phyloP scores from a whole-genome alignment of 495 filamentous ascomycete genomes.

The Oidiodendron maius region DNA sequence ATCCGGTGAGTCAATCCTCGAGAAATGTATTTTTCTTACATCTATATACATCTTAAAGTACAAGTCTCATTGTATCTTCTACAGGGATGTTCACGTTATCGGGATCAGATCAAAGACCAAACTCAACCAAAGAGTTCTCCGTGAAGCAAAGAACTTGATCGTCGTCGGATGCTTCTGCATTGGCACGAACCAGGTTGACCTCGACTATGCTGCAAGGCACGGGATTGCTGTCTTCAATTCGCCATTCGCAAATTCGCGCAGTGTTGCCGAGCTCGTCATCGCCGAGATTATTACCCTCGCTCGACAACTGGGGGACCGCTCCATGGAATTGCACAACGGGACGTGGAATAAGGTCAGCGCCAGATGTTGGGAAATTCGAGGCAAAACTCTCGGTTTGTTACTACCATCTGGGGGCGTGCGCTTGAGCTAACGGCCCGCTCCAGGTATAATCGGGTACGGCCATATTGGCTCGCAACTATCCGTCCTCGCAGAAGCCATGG shows the following conservation, averaged over 20 bases:
- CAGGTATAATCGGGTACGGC: slow-evolving; percentile 91
- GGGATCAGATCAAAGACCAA: slow-evolving; percentile 98
- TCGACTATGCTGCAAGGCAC: slow-evolving; percentile 82
- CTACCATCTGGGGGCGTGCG: background rate
- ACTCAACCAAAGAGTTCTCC: slow-evolving; percentile 77
- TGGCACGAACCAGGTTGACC: slow-evolving; percentile 96
- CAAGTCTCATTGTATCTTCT: background rate
- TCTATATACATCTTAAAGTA: too few relatives aligned
- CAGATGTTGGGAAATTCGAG: slow-evolving; percentile 96
- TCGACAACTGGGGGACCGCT: slow-evolving; percentile 88
- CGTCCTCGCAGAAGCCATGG: slow-evolving; percentile 93
- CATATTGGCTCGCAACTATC: slow-evolving; percentile 97
- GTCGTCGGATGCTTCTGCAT: slow-evolving; percentile 99
- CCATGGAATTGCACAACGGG: slow-evolving; percentile 87
- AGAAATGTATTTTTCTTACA: too few relatives aligned
- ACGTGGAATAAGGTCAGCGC: slow-evolving; percentile 97
- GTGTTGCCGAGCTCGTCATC: slow-evolving; percentile 94
- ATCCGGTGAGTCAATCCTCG: slow-evolving; percentile 81
- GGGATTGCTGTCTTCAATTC: slow-evolving; percentile 99
- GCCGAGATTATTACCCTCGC: slow-evolving; percentile 88
- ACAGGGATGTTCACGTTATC: slow-evolving; percentile 91
- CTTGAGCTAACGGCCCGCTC: slow-evolving; percentile 17
- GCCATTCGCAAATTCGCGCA: slow-evolving; percentile 95
- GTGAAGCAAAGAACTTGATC: slow-evolving; percentile 86
- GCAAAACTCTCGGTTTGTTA: slow-evolving; percentile 80